phyloP scores from a whole-genome alignment of 768 basidiomycete species.

The Postia placenta region DNA sequence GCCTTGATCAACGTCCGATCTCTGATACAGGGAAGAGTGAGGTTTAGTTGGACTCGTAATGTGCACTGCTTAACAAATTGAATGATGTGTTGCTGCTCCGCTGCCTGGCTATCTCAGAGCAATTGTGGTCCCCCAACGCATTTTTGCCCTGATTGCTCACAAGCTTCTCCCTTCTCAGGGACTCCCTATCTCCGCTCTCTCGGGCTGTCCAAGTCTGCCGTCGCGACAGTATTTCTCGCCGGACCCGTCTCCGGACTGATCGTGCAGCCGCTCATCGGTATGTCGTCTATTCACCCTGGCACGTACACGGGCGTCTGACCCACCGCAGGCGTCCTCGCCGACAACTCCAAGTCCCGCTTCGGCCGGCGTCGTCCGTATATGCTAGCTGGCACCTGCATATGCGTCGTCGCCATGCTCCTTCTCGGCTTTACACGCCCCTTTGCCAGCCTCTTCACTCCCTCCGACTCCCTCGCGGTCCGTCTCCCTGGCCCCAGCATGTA shows the following conservation, averaged over 20 bases:
- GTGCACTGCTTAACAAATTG: no score
- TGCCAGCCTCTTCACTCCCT: conserved; percentile 39
- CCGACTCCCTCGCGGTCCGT: conserved; percentile 29
- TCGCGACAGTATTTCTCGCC: conserved; percentile 90
- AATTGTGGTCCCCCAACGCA: no score
- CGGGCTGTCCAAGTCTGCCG: conserved; percentile 78
- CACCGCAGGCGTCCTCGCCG: conserved; percentile 61
- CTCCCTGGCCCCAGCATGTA: no score
- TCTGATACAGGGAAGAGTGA: no score
- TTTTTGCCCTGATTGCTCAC: not conserved
- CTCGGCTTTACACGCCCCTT: conserved; percentile 78
- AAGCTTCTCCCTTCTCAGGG: conserved; percentile 27
- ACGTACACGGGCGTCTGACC: not conserved
- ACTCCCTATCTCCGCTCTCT: conserved; percentile 88
- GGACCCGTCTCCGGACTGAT: conserved; percentile 87
- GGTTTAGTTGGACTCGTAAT: no score
- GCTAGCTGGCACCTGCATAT: conserved; percentile 59
- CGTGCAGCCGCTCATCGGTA: conserved; percentile 86
- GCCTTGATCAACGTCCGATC: no score
- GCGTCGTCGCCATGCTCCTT: conserved; percentile 67
- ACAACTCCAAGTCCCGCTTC: conserved; percentile 76
- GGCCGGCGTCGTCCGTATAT: conserved; percentile 88
- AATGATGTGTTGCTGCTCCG: no score
- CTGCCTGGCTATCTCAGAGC: no score
- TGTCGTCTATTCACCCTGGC: conserved; percentile 1